Base-by-base conservation (phyloP, 768 basidiomycete genomes). In the Leccinellum albellum region DNA sequence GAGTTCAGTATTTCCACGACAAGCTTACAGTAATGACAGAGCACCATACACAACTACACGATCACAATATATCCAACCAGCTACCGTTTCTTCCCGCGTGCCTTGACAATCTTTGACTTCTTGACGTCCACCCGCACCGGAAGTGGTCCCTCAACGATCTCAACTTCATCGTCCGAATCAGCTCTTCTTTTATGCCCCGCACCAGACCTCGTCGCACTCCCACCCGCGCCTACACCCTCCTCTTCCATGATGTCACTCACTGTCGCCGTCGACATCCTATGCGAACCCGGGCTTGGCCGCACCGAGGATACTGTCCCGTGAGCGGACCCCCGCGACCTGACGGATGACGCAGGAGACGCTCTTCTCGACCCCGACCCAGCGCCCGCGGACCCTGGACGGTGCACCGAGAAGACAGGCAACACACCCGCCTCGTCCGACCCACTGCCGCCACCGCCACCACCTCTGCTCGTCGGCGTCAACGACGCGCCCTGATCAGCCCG, bases 101-200 rank as follows among this genome's bases (percentile, higher is more conserved):
- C 58, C 62, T 76, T 82, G 6, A 70, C 54, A 10, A 6, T 46
- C 29, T 66, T 67, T 20, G 50, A 17, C 46, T 71, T 72, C 64
- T 73, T 80, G 63, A 51, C 59, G 61, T 63, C 77, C 46, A 68
- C 62, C 62, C 74, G 79, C 57, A 71, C 74, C 55, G 66, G 55
- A 8, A 75, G 58, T 10, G 82, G 75, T 0, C 79, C 82, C 37
- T 82, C 80, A 3, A 82, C 64, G 55, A 81, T 77, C 55, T 82
- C 81, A 15, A 82, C 68, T 24, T 86, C 85, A 57, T 85, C 82
- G 48, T 85, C 84, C 52, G 79, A 79, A 23, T 59, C 54, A 4
- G 76, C 73, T 68, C 83, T 87, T 21, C 88, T 77, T 68, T 89
- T 90, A 12, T 15, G 48, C 17, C 58, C 47, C 32, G 33, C 44